phyloP scores from a whole-genome alignment of 495 filamentous ascomycete species.

The Lineolata rhizophorae region DNA sequence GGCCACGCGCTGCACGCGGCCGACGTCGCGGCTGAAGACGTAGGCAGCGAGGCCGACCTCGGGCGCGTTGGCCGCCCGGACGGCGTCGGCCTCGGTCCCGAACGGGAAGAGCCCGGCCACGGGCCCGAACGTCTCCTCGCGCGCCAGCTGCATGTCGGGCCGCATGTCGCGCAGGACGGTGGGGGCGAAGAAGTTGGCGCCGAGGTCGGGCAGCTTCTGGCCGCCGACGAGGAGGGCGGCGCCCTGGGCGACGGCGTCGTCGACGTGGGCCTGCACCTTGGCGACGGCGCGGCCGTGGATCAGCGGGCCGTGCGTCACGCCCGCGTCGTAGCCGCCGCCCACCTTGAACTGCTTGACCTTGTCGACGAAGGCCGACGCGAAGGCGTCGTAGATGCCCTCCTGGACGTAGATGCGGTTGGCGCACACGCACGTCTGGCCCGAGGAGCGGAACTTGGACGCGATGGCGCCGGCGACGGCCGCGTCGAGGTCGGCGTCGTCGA shows the following conservation, averaged over 20 bases:
- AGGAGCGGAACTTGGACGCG: constrained; percentile 41
- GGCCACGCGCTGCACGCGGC: constrained; percentile 24
- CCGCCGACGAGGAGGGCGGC: constrained; percentile 22
- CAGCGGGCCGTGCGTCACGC: constrained; percentile 22
- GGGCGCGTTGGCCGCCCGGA: constrained; percentile 24
- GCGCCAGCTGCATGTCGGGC: constrained; percentile 24
- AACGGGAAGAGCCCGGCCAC: constrained; percentile 29
- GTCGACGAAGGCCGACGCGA: constrained; percentile 18
- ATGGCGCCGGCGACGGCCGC: constrained; percentile 37
- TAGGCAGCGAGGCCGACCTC: constrained; percentile 29
- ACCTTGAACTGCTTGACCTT: constrained; percentile 22
- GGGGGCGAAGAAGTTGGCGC: constrained; percentile 28
- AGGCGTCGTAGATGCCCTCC: constrained; percentile 22
- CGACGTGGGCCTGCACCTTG: constrained; percentile 19
- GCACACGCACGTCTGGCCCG: constrained; percentile 53
- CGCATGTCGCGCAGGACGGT: constrained; percentile 25
- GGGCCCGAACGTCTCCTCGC: constrained; percentile 38
- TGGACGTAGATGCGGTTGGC: constrained; percentile 56
- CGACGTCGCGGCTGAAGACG: constrained; percentile 26
- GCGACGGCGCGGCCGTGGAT: constrained; percentile 22
- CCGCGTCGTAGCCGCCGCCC: constrained; percentile 19
- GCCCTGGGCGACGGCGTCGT: constrained; percentile 19
- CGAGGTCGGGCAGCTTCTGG: constrained; percentile 18
- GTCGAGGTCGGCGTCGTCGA: constrained; percentile 50
- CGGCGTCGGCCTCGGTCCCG: constrained; percentile 26